phyloP scores from a whole-genome alignment of 306 rosid species.

The Cicer chorassanicum region DNA sequence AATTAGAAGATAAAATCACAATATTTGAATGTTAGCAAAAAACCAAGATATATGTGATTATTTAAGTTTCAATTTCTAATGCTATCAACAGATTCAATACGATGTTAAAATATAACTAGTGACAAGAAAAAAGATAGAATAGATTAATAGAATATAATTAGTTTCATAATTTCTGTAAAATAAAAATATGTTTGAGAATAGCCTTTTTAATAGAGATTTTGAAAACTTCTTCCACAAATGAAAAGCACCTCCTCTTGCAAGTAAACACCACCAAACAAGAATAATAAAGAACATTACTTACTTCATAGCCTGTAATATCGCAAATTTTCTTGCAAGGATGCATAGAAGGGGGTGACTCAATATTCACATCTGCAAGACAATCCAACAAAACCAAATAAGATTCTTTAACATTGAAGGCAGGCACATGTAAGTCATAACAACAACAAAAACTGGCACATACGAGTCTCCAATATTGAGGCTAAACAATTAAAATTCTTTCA shows the following conservation, averaged over 20 bases:
- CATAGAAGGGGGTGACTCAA: constrained; percentile 89
- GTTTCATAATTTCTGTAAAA: background rate
- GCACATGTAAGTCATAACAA: background rate
- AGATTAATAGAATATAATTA: background rate
- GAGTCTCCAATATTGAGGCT: constrained; percentile 18
- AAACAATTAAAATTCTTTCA: background rate
- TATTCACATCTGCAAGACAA: constrained; percentile 71
- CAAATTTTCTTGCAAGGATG: constrained; percentile 94
- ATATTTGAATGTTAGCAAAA: background rate
- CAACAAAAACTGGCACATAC: background rate
- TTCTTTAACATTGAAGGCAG: background rate
- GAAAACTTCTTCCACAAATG: constrained; percentile 8
- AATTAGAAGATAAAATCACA: constrained; percentile 3
- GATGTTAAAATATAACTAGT: background rate
- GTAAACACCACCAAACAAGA: background rate
- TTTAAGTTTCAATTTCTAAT: constrained; percentile 19
- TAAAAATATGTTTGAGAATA: background rate
- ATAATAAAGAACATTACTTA: constrained; percentile 44
- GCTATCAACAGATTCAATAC: constrained; percentile 6
- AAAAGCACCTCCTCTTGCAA: background rate
- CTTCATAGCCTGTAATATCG: constrained; percentile 91
- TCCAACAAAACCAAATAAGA: constrained; percentile 20
- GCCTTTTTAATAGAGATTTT: constrained; percentile 4
- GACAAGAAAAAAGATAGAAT: background rate
- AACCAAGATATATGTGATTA: background rate